Evolutionary conservation across 495 filamentous ascomycete genomes (phyloP).

Genomic region (Neurospora pannonica): DNA sequence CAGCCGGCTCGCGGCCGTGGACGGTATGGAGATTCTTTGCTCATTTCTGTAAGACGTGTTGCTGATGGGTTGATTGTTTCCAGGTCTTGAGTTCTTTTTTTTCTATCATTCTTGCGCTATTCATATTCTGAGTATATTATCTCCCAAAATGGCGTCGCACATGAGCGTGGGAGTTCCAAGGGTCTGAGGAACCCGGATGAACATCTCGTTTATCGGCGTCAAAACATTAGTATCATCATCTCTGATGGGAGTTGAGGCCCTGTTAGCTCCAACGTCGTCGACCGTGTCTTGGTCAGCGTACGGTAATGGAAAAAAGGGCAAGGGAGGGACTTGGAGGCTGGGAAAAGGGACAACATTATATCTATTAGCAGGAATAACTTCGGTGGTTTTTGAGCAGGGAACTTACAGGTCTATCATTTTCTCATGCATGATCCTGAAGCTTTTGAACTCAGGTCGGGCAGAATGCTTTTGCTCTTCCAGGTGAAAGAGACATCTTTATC

Average conservation of each 20-base stretch:
- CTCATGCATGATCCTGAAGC: neutral
- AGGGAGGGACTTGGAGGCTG: neutral
- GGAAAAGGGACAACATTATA: neutral
- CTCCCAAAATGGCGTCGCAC: neutral
- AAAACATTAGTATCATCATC: neutral
- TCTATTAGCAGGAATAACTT: neutral
- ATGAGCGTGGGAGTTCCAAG: neutral
- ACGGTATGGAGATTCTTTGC: constrained; percentile 5
- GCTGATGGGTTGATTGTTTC: constrained; percentile 4
- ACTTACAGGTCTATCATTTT: neutral
- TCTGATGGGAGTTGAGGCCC: neutral
- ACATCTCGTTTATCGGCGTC: neutral
- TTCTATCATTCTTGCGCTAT: neutral
- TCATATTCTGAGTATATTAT: neutral
- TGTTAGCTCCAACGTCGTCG: neutral
- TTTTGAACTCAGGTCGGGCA: neutral
- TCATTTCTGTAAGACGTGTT: constrained; percentile 8
- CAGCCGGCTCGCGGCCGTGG: neutral
- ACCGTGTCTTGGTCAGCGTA: neutral
- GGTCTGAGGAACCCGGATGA: neutral
- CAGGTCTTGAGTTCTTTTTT: constrained; percentile 1
- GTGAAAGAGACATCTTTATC: neutral
- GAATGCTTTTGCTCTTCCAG: neutral
- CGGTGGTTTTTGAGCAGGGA: neutral
- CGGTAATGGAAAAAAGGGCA: neutral